A percentile compares a stretch with the other conserved stretches of the same genome.
phyloP scores from a whole-genome alignment of 768 basidiomycete genomes.

The Tulasnella sp. region DNA sequence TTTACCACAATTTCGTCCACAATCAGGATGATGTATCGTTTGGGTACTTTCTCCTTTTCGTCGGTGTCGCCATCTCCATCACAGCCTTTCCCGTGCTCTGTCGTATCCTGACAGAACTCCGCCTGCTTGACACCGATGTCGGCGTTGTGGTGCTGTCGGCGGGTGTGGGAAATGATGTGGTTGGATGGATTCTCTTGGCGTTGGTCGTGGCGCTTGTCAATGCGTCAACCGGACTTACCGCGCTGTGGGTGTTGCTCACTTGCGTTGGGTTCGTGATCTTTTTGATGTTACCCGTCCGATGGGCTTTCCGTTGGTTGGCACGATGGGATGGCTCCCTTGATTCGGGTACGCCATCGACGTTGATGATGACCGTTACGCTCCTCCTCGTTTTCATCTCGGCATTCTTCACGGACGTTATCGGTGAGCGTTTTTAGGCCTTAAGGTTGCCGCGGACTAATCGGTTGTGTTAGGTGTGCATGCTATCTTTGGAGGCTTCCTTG shows the following conservation, averaged over 20 bases:
- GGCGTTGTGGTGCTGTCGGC: constrained; percentile 72
- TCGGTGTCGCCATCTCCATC: constrained; percentile 69
- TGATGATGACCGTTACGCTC: constrained; percentile 72
- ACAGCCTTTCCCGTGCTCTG: constrained; percentile 75
- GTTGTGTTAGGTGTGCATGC: constrained; percentile 18
- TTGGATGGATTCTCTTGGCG: constrained; percentile 73
- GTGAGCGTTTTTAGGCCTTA: constrained; percentile 37
- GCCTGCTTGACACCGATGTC: constrained; percentile 74
- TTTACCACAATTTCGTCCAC: constrained; percentile 63
- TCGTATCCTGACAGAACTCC: constrained; percentile 62
- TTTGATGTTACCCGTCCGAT: constrained; percentile 50
- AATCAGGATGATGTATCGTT: constrained; percentile 41
- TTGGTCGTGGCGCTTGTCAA: constrained; percentile 76
- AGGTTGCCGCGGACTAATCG: constrained; percentile 31
- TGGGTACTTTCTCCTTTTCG: constrained; percentile 76
- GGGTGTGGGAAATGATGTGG: constrained; percentile 55
- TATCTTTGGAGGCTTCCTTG: constrained; percentile 56
- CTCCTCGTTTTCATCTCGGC: constrained; percentile 59
- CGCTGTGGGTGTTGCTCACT: constrained; percentile 67
- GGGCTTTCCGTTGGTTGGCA: constrained; percentile 54
- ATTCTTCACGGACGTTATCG: constrained; percentile 81
- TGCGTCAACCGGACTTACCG: constrained; percentile 56
- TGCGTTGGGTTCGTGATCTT: constrained; percentile 53
- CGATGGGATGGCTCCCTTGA: constrained; percentile 59
- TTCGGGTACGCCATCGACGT: constrained; percentile 52